Evolutionary conservation across 106 monocot genomes (phyloP).

Genomic region (Triglochin maritima): DNA sequence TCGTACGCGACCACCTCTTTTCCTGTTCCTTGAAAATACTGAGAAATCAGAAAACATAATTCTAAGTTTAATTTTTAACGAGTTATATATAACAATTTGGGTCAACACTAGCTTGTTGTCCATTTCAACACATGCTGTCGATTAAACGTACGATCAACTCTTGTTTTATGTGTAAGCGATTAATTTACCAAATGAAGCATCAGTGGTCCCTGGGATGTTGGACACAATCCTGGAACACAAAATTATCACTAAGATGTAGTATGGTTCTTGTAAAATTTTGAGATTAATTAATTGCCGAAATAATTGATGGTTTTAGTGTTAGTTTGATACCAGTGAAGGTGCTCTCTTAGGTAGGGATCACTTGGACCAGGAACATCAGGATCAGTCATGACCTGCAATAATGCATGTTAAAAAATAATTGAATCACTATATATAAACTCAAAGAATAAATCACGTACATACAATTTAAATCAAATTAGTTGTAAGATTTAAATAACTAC

Average conservation of each 20-base stretch:
- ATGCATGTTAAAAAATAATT: not conserved
- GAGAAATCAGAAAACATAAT: not conserved
- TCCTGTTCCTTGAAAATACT: conserved; percentile 16
- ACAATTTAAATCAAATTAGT: not conserved
- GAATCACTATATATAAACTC: not conserved
- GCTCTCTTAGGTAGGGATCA: conserved; percentile 84
- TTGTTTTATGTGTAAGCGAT: too few species aligned
- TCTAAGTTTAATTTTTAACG: too few species aligned
- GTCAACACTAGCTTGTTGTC: too few species aligned
- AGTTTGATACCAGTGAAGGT: conserved; percentile 55
- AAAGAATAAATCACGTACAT: too few species aligned
- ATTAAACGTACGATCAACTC: too few species aligned
- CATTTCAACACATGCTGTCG: too few species aligned
- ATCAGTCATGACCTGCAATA: conserved; percentile 60
- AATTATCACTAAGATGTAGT: too few species aligned
- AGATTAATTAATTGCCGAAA: not conserved
- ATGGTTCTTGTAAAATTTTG: not conserved
- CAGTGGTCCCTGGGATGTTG: conserved; percentile 75
- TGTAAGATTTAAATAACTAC: conserved; percentile 12
- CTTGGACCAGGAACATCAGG: conserved; percentile 85
- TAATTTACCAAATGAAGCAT: conserved; percentile 57
- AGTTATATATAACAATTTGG: too few species aligned
- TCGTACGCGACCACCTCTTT: conserved; percentile 57
- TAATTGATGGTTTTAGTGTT: not conserved
- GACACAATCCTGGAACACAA: conserved; percentile 54